Percentiles rank a stretch among this genome's conserved stretches.
These are phyloP conservation scores for Chara braunii DNA, from an alignment of 139 green algal genomes.

Conservation along the genomic window DNA sequence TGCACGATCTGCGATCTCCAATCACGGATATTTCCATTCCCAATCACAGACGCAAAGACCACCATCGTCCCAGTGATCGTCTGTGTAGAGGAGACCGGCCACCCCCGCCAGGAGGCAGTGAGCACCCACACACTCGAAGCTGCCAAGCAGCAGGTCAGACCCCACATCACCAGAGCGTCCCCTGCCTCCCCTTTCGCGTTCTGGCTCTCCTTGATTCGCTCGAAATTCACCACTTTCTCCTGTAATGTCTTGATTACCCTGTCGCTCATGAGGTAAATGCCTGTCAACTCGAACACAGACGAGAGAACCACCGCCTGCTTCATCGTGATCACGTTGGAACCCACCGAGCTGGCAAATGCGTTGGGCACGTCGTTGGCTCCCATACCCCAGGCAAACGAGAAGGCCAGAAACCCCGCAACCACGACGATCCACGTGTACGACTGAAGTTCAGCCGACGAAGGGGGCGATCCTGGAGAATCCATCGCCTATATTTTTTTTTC, in stretches of 20 bases:
- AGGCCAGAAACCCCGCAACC: conserved; percentile 4
- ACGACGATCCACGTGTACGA: conserved; percentile 24
- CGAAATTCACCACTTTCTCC: too few relatives aligned
- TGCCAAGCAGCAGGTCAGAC: conserved; percentile 43
- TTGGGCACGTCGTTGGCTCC: conserved; percentile 43
- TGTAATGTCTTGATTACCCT: conserved; percentile 13
- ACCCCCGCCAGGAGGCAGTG: conserved; percentile 33
- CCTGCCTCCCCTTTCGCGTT: conserved; percentile 18
- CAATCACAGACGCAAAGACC: too few relatives aligned
- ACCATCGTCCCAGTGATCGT: conserved; percentile 29
- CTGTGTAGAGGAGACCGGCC: conserved; percentile 50
- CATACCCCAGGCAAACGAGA: conserved; percentile 7
- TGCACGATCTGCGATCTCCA: too few relatives aligned
- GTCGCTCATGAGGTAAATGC: conserved; percentile 3
- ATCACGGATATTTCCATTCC: too few relatives aligned
- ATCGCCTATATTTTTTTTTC: too few relatives aligned
- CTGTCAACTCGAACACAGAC: conserved; percentile 20
- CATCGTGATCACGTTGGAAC: conserved; percentile 37
- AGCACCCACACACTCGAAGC: conserved; percentile 44
- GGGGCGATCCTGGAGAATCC: too few relatives aligned
- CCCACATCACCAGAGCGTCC: conserved; percentile 39
- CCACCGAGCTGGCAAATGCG: conserved; percentile 49
- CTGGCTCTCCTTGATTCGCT: too few relatives aligned
- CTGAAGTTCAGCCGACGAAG: too few relatives aligned
- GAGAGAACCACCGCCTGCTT: conserved; percentile 20